Percentiles rank a stretch among this genome's conserved stretches.
Evolutionary conservation across 768 basidiomycete species (phyloP).

Genomic region (Podaxis mareebaensis): DNA sequence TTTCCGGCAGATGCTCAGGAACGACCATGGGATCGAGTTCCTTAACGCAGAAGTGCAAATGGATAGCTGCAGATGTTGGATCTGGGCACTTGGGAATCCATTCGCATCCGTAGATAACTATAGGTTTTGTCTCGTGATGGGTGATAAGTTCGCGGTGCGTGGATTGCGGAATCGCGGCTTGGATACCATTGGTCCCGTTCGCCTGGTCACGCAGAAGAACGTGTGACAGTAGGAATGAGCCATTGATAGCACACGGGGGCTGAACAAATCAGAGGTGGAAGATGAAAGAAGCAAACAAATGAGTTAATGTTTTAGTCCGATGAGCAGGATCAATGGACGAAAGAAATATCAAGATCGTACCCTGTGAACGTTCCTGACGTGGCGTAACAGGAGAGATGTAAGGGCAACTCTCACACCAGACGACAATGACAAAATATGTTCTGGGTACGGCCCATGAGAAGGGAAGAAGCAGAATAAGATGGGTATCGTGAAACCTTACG

Average conservation of each 20-base stretch:
- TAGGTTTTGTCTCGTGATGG: background rate
- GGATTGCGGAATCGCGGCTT: background rate
- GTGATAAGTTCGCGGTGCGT: background rate
- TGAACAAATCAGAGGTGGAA: background rate
- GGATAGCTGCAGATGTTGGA: slow-evolving; percentile 46
- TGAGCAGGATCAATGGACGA: slow-evolving; percentile 5
- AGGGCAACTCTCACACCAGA: background rate
- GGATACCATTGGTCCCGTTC: background rate
- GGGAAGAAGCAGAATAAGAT: slow-evolving; percentile 10
- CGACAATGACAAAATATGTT: slow-evolving; percentile 9
- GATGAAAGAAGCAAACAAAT: background rate
- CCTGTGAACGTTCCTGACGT: slow-evolving; percentile 2
- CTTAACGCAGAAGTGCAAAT: slow-evolving; percentile 52
- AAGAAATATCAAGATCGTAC: slow-evolving; percentile 4
- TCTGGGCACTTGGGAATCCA: slow-evolving; percentile 31
- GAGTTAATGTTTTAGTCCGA: background rate
- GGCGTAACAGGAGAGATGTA: slow-evolving; percentile 1
- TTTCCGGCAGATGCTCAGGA: slow-evolving; percentile 53
- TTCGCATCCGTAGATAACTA: slow-evolving; percentile 12
- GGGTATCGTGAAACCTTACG: slow-evolving; percentile 29
- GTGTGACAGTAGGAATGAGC: background rate
- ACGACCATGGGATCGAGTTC: slow-evolving; percentile 44
- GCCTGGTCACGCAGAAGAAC: background rate
- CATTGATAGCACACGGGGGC: background rate
- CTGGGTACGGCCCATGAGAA: slow-evolving; percentile 11